Base-by-base conservation (phyloP, 2,329 filamentous ascomycete genomes). In the Taxawa tesnikishii region DNA sequence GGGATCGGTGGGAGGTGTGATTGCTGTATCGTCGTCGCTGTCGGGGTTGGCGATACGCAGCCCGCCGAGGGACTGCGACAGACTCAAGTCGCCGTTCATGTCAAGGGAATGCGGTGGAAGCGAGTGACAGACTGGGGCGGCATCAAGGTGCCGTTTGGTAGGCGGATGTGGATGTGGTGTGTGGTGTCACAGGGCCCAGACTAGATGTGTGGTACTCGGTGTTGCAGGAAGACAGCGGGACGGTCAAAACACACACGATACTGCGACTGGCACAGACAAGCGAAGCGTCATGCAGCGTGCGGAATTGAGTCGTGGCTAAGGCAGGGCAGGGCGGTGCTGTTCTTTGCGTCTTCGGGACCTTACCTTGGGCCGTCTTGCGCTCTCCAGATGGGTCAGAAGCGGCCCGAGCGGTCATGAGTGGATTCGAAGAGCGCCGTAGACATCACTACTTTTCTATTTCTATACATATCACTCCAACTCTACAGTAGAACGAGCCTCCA, bases 41-140 rank as follows among this genome's bases (percentile, higher is more conserved):
- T 94, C 87, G 34, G 88, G 88, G 58, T 96, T 98, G 49, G 90
- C 88, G 58, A 98, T 96, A 56, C 88, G 83, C 59, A 98, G 68
- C 50, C 88, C 88, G 51, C 90, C 90, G 51, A 96, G 71, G 51
- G 84, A 83, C 63, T 87, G 82, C 53, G 85, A 90, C 45, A 96
- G 75, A 60, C 83, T 93, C 55, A 94, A 65, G 65, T 94, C 85
- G 59, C 83, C 83, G 63, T 85, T 83, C 85, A 94, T 94, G 18
- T 4, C 26, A 17, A 29, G 6, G 14, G 14, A 14, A 33, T 15
- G 9, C 12, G 27, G 16, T 24, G 34, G 13, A 24, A 26, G 33
- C 38, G 32, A 29, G 31, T 35, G 32, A 33, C 33, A 27, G 34
- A 29, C 35, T 28, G 37, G 32, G 38, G 42, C 38, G 44, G 38